Evolutionary conservation across 176 grass and related monocot genomes (phyloP).

Genomic region (Dactylis glomerata): DNA sequence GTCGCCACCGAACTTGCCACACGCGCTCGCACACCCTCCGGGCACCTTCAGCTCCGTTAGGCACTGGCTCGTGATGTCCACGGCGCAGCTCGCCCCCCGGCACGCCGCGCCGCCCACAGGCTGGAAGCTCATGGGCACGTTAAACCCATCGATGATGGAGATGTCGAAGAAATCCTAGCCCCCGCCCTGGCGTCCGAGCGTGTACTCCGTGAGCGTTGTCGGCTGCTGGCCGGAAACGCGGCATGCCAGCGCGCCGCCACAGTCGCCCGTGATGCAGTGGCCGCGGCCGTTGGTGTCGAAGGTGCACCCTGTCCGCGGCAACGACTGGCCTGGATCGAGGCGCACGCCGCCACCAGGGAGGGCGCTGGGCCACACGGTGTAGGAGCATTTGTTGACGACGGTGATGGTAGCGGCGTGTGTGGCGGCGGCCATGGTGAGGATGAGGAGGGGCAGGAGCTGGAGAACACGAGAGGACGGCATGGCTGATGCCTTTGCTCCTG

Average conservation of each 20-base stretch:
- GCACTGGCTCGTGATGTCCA: conserved; percentile 36
- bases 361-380: conserved; percentile 7
- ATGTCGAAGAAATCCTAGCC: neutral
- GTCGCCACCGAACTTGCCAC: conserved; percentile 45
- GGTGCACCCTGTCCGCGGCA: conserved; percentile 40
- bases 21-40: conserved; percentile 47
- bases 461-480: conserved; percentile 16
- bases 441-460: neutral
- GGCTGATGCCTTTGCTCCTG: neutral
- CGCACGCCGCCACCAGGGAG: conserved; percentile 33
- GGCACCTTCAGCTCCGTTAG: conserved; percentile 24
- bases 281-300: conserved; percentile 40
- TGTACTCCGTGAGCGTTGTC: conserved; percentile 26
- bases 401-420: neutral
- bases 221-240: conserved; percentile 37
- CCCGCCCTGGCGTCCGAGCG: neutral
- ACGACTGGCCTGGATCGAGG: conserved; percentile 25
- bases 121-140: neutral
- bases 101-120: neutral
- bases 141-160: conserved; percentile 26
- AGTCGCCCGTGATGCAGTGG: neutral
- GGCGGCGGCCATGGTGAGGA: neutral
- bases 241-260: conserved; percentile 28
- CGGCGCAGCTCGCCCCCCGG: conserved; percentile 27
- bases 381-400: conserved; percentile 37